Base-by-base conservation (phyloP, 257 asterid species). In the Schizonepeta tenuifolia region DNA sequence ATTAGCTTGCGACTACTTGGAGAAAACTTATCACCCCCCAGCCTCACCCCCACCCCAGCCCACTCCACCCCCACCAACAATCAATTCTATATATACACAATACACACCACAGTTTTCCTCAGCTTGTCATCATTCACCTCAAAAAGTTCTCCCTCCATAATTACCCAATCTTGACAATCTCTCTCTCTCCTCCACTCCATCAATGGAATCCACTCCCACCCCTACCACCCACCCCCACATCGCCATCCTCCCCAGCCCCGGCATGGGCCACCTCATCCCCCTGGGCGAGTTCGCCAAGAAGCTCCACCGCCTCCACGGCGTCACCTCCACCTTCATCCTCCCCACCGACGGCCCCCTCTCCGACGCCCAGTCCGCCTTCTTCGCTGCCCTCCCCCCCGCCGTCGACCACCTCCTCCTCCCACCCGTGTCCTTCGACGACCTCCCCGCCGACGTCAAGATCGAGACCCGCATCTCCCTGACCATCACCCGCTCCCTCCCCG, bases 241-340 rank as follows among this genome's bases (percentile, higher is more conserved):
- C 61, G 89, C 83, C 46, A 59, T 93, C 0, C 53, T 93, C 49
- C 92, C 97, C 7, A 21, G 86, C 11, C 97, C 97, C 3, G 97
- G 98, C 53, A 90, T 93, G 91, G 98, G 97, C 28, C 98, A 93
- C 68, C 83, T 90, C 24, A 88, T 90, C 81, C 96, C 97, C 11
- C 59, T 87, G 0, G 83, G 65, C 9, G 89, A 90, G 64, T 85
- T 93, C 50, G 87, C 97, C 38, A 84, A 87, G 43, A 69, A 59
- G 18, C 85, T 88, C 76, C 72, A 81, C 64, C 72, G 31, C 31
- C 83, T 43, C 50, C 91, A 88, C 86, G 74, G 84, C 59, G 68
- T 89, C 82, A 64, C 86, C 63, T 62, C 84, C 50, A 85, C 93
- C 0, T 51, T 93, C 60, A 14, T 93, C 60, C 56, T 93, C 69